Evolutionary conservation across 2,329 filamentous ascomycete genomes (phyloP).

Genomic region (Byssoonygena ceratinophila): DNA sequence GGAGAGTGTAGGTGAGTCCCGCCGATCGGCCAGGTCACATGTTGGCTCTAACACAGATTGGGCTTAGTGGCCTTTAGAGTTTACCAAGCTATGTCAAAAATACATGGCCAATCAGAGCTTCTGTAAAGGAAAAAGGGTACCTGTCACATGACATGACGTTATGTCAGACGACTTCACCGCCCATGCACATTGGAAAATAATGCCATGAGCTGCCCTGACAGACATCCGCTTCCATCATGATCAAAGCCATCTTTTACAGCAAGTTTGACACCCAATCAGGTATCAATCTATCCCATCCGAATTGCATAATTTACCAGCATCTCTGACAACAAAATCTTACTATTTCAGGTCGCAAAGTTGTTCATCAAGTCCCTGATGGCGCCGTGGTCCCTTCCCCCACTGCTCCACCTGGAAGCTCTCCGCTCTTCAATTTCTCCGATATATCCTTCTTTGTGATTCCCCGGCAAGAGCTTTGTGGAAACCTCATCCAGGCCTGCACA

Average conservation of each 20-base stretch:
- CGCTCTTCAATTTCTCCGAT: conserved; percentile 73
- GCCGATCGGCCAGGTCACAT: no score
- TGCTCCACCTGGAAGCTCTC: conserved; percentile 42
- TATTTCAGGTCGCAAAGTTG: conserved; percentile 47
- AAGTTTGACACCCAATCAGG: conserved; percentile 53
- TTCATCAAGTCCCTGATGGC: conserved; percentile 54
- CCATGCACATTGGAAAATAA: background rate
- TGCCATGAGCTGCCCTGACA: background rate
- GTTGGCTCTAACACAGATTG: no score
- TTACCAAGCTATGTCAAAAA: no score
- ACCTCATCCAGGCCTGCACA: conserved; percentile 60
- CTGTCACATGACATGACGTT: background rate
- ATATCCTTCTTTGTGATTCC: conserved; percentile 91
- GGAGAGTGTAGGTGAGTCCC: no score
- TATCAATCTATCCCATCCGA: conserved; percentile 17
- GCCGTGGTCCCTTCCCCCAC: conserved; percentile 43
- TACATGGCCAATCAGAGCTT: no score
- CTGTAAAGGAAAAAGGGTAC: no score
- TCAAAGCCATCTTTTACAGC: conserved; percentile 57
- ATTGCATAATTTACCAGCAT: no score
- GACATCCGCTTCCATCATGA: conserved; percentile 34
- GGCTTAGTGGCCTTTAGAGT: no score
- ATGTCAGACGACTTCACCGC: background rate
- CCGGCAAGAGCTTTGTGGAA: conserved; percentile 87
- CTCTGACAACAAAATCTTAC: background rate